Evolutionary conservation across 1,284 basidiomycete genomes (phyloP).

Genomic region (Trametes versicolor): DNA sequence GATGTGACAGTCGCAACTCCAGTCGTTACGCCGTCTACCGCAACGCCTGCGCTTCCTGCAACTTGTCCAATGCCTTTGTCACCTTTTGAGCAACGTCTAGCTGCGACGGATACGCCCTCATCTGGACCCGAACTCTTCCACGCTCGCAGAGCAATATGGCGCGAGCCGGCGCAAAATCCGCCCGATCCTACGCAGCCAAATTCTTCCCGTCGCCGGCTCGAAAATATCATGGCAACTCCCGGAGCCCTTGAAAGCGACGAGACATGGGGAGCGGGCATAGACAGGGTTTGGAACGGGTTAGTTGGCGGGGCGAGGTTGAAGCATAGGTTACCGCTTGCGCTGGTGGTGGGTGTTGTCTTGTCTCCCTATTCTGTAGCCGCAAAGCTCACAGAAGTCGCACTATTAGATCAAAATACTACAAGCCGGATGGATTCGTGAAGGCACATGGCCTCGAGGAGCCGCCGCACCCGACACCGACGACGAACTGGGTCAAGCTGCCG

Average conservation of each 20-base stretch:
- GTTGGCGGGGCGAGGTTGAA: slow-evolving; percentile 64
- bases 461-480: slow-evolving; percentile 68
- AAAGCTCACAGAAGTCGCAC: slow-evolving; percentile 22
- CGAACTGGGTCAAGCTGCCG: slow-evolving; percentile 36
- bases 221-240: slow-evolving; percentile 58
- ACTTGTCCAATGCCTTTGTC: slow-evolving; percentile 19
- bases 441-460: slow-evolving; percentile 74
- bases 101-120: slow-evolving; percentile 55
- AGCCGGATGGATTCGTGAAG: slow-evolving; percentile 76
- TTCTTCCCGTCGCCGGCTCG: slow-evolving; percentile 58
- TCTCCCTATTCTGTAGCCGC: neutral
- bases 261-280: slow-evolving; percentile 65
- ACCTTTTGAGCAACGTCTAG: slow-evolving; percentile 53
- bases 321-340: slow-evolving; percentile 62
- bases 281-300: slow-evolving; percentile 71
- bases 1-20: slow-evolving; percentile 21
- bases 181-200: slow-evolving; percentile 43
- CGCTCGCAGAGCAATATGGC: slow-evolving; percentile 71
- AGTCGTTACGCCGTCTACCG: slow-evolving; percentile 13
- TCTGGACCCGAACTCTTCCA: slow-evolving; percentile 71
- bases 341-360: slow-evolving; percentile 60
- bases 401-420: slow-evolving; percentile 73
- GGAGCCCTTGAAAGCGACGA: slow-evolving; percentile 59
- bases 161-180: slow-evolving; percentile 42
- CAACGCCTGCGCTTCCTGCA: slow-evolving; percentile 13